phyloP scores from a whole-genome alignment of 441 rosid species.

The Sinapis alba region DNA sequence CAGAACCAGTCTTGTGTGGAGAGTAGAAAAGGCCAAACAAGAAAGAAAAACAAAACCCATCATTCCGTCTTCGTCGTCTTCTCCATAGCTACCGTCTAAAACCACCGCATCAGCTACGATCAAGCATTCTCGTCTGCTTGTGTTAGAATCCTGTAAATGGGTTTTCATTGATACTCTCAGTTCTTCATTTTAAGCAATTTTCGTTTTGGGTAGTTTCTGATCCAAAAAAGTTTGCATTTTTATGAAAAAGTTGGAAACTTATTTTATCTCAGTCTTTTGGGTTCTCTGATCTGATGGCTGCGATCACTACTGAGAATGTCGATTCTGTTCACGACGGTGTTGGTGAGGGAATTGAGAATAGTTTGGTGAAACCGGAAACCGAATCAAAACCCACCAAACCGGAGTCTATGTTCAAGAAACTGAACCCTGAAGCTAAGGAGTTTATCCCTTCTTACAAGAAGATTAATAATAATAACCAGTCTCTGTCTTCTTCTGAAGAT shows the following conservation, averaged over 20 bases:
- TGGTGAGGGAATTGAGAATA: conserved; percentile 1
- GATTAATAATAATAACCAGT: conserved; percentile 10
- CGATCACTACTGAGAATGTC: conserved; percentile 20
- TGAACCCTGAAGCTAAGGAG: conserved; percentile 33
- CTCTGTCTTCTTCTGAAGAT: conserved; percentile 23
- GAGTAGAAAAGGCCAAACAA: conserved; percentile 14
- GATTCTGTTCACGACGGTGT: conserved; percentile 7
- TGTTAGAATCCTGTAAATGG: conserved; percentile 4
- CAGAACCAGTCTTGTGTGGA: too few species aligned
- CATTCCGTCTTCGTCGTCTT: conserved; percentile 1
- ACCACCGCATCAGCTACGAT: conserved; percentile 5
- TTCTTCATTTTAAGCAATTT: not conserved
- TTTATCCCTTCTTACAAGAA: conserved; percentile 33
- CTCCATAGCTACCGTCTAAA: conserved; percentile 20
- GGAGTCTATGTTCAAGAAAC: conserved; percentile 20
- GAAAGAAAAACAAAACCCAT: conserved; percentile 20
- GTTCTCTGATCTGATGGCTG: conserved; percentile 22
- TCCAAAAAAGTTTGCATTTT: not conserved
- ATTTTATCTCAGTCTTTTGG: not conserved
- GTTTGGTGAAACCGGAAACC: conserved; percentile 16
- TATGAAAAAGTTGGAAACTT: not conserved
- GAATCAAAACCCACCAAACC: conserved; percentile 8
- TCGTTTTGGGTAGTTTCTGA: not conserved
- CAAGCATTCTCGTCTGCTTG: not conserved
- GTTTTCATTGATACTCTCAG: not conserved